A percentile compares a stretch with the other conserved stretches of the same genome.
Conservation (phyloP, 192 early-diverging fungal genomes). For the Coemansia sp. region DNA sequence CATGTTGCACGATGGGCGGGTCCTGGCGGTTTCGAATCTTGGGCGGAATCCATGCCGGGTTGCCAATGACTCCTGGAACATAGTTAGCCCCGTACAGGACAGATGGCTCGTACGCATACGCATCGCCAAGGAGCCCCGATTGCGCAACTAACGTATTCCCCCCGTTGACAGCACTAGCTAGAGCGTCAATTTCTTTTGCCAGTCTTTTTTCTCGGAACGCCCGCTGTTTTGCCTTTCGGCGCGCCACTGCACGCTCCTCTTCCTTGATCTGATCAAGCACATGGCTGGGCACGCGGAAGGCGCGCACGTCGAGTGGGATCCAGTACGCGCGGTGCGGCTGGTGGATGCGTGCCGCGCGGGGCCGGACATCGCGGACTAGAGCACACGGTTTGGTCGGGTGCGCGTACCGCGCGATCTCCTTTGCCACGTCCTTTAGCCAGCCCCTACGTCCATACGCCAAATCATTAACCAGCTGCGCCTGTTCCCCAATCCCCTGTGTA, state of each 20-base stretch:
- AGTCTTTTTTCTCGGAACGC: constrained; percentile 11
- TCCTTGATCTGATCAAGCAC: constrained; percentile 20
- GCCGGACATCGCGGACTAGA: constrained; percentile 40
- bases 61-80: constrained; percentile 33
- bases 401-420: constrained; percentile 25
- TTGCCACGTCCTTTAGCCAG: constrained; percentile 32
- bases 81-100: constrained; percentile 5
- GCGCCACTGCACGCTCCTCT: constrained; percentile 18
- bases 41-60: constrained; percentile 44
- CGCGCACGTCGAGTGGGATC: constrained; percentile 42
- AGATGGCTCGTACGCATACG: constrained; percentile 27
- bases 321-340: constrained; percentile 45
- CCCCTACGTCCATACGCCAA: constrained; percentile 51
- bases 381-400: constrained; percentile 46
- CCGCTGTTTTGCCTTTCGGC: background rate
- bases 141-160: constrained; percentile 24
- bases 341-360: constrained; percentile 20
- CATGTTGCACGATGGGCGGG: constrained; percentile 49
- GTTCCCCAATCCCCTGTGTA: background rate
- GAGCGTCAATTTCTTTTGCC: constrained; percentile 12
- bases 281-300: constrained; percentile 24
- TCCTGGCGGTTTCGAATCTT: constrained; percentile 20
- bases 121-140: constrained; percentile 31
- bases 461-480: constrained; percentile 29
- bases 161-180: constrained; percentile 23